Evolutionary conservation across 345 rosid genomes (phyloP).

Genomic region (Gynandropsis gynandra): DNA sequence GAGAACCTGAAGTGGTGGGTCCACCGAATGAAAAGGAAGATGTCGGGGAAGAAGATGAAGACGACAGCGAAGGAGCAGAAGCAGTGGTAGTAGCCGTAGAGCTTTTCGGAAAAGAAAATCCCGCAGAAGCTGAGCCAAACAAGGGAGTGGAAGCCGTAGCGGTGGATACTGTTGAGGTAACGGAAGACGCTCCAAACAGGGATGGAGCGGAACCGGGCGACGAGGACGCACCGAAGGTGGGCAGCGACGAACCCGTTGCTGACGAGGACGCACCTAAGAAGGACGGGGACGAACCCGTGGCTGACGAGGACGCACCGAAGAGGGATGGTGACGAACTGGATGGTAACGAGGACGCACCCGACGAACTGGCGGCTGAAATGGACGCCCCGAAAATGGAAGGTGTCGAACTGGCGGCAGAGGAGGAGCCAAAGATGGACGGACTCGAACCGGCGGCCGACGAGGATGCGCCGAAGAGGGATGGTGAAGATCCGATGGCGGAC

Average conservation of each 20-base stretch:
- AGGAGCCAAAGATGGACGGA: not conserved
- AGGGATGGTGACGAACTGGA: slow-evolving; percentile 1
- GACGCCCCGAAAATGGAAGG: slow-evolving; percentile 20
- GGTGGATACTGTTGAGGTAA: slow-evolving; percentile 8
- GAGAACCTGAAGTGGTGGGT: slow-evolving; percentile 41
- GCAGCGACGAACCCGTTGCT: slow-evolving; percentile 12
- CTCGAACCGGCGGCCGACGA: not conserved
- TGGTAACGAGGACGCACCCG: slow-evolving; percentile 3
- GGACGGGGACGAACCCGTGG: slow-evolving; percentile 20
- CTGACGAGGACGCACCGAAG: slow-evolving; percentile 14
- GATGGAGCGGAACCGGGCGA: slow-evolving; percentile 23
- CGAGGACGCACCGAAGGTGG: not conserved
- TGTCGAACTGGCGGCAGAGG: slow-evolving; percentile 21
- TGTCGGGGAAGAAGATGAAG: slow-evolving; percentile 25
- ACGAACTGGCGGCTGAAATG: slow-evolving; percentile 17
- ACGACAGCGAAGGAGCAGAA: slow-evolving; percentile 28
- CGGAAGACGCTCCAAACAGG: slow-evolving; percentile 30
- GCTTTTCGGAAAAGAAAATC: slow-evolving; percentile 35
- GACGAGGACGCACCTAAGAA: slow-evolving; percentile 22
- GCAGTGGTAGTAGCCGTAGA: slow-evolving; percentile 23
- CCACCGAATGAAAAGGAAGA: slow-evolving; percentile 42
- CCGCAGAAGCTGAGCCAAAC: slow-evolving; percentile 32
- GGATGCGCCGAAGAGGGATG: slow-evolving; percentile 10
- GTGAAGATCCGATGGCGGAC: slow-evolving; percentile 10
- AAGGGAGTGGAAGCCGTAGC: slow-evolving; percentile 26